Conservation (phyloP, 345 rosid species). For the Laguncularia racemosa region DNA sequence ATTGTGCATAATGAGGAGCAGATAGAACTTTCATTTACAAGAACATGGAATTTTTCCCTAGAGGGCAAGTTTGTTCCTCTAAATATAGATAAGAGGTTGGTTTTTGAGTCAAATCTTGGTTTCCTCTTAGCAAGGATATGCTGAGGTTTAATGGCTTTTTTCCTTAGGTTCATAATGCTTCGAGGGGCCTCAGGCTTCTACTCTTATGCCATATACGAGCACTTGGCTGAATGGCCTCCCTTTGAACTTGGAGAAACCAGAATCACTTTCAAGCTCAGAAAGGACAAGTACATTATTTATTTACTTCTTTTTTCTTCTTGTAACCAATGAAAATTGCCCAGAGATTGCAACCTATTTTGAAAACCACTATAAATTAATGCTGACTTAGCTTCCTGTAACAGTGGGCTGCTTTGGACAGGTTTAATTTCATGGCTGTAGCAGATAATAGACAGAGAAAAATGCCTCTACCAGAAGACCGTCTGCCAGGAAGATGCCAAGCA, state of each 20-base stretch:
- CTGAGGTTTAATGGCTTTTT: slow-evolving; percentile 13
- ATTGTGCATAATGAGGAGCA: slow-evolving; percentile 55
- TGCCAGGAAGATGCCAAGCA: slow-evolving; percentile 50
- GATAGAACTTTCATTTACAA: slow-evolving; percentile 61
- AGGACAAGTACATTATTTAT: slow-evolving; percentile 62
- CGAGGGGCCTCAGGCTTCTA: slow-evolving; percentile 88
- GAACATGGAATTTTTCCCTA: slow-evolving; percentile 64
- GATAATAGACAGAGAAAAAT: slow-evolving; percentile 80
- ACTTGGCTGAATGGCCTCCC: slow-evolving; percentile 81
- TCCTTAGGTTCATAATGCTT: slow-evolving; percentile 77
- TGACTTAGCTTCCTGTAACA: background rate
- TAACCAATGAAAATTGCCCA: background rate
- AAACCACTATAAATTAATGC: background rate
- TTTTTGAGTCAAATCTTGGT: slow-evolving; percentile 12
- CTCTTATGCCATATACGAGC: slow-evolving; percentile 80
- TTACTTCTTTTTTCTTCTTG: background rate
- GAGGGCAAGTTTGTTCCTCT: slow-evolving; percentile 68
- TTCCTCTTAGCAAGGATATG: background rate
- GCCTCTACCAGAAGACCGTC: slow-evolving; percentile 86
- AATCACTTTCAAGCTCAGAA: slow-evolving; percentile 87
- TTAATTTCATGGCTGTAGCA: slow-evolving; percentile 84
- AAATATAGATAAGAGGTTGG: slow-evolving; percentile 68
- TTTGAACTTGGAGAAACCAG: slow-evolving; percentile 82
- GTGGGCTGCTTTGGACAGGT: slow-evolving; percentile 32
- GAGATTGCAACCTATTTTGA: no score